Conservation (phyloP, 2,329 filamentous ascomycete species). For the Pseudogymnoascus sp. region DNA sequence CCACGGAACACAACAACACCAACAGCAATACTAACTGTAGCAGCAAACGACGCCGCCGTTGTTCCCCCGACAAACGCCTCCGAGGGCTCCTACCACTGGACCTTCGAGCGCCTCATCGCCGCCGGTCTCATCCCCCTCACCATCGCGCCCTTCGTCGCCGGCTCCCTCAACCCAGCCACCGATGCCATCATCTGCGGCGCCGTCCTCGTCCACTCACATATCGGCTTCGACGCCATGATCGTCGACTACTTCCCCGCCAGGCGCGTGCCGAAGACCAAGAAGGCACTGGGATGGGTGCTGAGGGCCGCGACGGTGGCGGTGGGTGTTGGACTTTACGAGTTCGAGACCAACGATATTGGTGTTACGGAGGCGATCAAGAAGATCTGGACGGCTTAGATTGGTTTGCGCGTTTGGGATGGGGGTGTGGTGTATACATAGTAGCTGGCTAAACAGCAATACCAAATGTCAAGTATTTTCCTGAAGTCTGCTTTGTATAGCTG, state of each 20-base stretch:
- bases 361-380: conserved; percentile 82
- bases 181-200: conserved; percentile 80
- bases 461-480: conserved; percentile 2
- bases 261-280: conserved; percentile 60
- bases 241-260: conserved; percentile 82
- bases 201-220: conserved; percentile 86
- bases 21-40: conserved; percentile 10
- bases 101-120: conserved; percentile 81
- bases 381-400: conserved; percentile 71
- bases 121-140: conserved; percentile 78
- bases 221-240: conserved; percentile 86
- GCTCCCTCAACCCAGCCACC: conserved; percentile 79
- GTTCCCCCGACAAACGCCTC: conserved; percentile 65
- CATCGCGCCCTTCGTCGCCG: conserved; percentile 84
- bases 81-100: conserved; percentile 98
- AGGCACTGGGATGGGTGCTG: conserved; percentile 67
- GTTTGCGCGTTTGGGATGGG: not conserved
- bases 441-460: conserved; percentile 7
- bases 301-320: conserved; percentile 72
- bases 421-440: conserved; percentile 6
- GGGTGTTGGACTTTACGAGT: conserved; percentile 89
- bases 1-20: not conserved
- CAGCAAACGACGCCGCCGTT: conserved; percentile 80
- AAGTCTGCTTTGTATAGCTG: not conserved
- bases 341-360: conserved; percentile 97